Conservation (phyloP, 2,329 filamentous ascomycete genomes). For the Apiospora marii region DNA sequence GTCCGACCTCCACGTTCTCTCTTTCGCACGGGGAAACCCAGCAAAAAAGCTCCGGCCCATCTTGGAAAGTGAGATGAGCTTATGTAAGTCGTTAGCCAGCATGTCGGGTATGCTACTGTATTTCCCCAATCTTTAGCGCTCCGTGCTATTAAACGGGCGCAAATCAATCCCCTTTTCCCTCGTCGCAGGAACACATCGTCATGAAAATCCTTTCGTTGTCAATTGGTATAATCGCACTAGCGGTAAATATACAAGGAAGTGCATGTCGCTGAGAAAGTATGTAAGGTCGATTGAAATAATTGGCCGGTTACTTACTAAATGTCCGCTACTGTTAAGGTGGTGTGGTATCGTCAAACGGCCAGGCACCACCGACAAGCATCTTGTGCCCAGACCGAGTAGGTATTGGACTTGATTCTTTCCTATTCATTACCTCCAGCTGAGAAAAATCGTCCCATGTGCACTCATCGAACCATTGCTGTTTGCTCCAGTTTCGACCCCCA, state of each 20-base stretch:
- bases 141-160: background rate
- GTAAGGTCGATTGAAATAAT: background rate
- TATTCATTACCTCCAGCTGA: background rate
- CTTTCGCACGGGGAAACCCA: constrained; percentile 11
- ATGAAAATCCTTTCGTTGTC: background rate
- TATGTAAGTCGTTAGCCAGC: constrained; percentile 2
- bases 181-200: background rate
- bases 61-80: constrained; percentile 6
- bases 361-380: background rate
- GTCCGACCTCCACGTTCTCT: constrained; percentile 21
- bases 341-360: constrained; percentile 4
- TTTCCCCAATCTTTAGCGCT: constrained; percentile 3
- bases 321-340: background rate
- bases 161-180: background rate
- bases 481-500: background rate
- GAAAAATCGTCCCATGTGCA: background rate
- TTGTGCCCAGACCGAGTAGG: background rate
- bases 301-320: background rate
- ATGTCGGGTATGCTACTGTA: background rate
- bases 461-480: background rate
- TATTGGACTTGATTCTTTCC: background rate
- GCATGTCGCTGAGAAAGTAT: background rate
- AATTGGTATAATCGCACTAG: background rate
- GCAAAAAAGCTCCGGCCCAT: background rate
- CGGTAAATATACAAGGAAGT: background rate